Conservation (phyloP, 805 yeast genomes). For the Teunomyces kruisii region DNA sequence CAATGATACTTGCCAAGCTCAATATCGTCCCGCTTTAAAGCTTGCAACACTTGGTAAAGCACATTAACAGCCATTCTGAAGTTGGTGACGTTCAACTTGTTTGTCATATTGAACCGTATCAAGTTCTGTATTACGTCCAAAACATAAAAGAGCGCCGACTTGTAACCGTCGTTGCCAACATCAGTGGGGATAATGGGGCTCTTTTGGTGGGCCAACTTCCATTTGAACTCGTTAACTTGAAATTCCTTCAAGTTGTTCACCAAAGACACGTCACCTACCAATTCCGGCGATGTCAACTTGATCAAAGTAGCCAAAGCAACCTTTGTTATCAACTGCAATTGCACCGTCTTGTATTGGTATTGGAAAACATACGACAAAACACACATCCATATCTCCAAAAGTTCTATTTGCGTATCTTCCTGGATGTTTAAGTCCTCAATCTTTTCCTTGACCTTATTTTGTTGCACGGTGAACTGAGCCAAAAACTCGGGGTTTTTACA, state of each 20-base stretch:
- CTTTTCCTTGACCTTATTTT: slow-evolving; percentile 7
- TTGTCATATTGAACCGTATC: slow-evolving; percentile 39
- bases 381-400: slow-evolving; percentile 36
- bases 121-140: slow-evolving; percentile 30
- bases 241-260: slow-evolving; percentile 12
- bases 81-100: slow-evolving; percentile 31
- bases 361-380: slow-evolving; percentile 38
- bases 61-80: slow-evolving; percentile 26
- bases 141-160: slow-evolving; percentile 32
- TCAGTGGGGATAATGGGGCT: slow-evolving; percentile 32
- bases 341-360: slow-evolving; percentile 32
- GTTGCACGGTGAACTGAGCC: slow-evolving; percentile 14
- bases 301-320: slow-evolving; percentile 26
- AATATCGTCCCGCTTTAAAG: slow-evolving; percentile 15
- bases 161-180: slow-evolving; percentile 20
- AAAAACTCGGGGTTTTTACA: slow-evolving; percentile 17
- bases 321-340: slow-evolving; percentile 24
- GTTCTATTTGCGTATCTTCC: slow-evolving; percentile 15
- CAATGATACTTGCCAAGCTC: slow-evolving; percentile 30
- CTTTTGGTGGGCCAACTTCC: slow-evolving; percentile 44
- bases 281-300: slow-evolving; percentile 20
- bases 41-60: slow-evolving; percentile 22
- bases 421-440: slow-evolving; percentile 15
- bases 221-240: slow-evolving; percentile 35
- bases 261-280: slow-evolving; percentile 1